Base-by-base conservation (phyloP, 805 yeast species). In the Nakazawaea siamensis region DNA sequence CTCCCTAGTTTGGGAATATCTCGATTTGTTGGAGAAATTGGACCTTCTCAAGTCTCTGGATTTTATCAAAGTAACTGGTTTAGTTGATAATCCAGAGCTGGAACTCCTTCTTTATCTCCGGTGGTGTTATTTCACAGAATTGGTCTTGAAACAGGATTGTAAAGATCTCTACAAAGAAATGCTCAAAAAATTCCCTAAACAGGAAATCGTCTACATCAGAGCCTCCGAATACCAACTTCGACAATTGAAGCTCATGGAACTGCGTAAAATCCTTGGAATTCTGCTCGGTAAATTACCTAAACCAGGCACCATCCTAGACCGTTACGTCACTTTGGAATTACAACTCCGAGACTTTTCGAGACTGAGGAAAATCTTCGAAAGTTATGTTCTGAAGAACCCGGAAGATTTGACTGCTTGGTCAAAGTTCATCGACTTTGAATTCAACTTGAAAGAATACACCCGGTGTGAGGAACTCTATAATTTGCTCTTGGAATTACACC, bases 1-100 rank as follows among this genome's bases (percentile, higher is more conserved):
- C 52, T 92, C 82, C 47, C 58, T 76, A 0, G 88, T 97, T 97
- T 87, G 95, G 90, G 51, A 71, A 0, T 78, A 77, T 47, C 40
- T 85, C 2, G 62, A 69, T 10, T 49, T 84, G 17, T 46, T 76
- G 10, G 68, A 68, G 34, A 63, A 66, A 17, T 49, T 50, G 4
- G 46, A 62, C 14, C 43, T 47, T 10, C 40, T 48, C 16, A 48
- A 28, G 11, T 21, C 23, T 5, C 15, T 15, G 6, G 23, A 18
- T 20, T n/a, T n/a, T n/a, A n/a, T n/a, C n/a, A n/a, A n/a, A n/a
- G n/a, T n/a, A n/a, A n/a, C n/a, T n/a, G n/a, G n/a, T n/a, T n/a
- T n/a, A n/a, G n/a, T n/a, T n/a, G n/a, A n/a, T n/a, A n/a, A n/a
- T n/a, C n/a, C n/a, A n/a, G n/a, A n/a, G n/a, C n/a, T n/a, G n/a